Base-by-base conservation (phyloP, 768 basidiomycete genomes). In the Lentinula detonsa region DNA sequence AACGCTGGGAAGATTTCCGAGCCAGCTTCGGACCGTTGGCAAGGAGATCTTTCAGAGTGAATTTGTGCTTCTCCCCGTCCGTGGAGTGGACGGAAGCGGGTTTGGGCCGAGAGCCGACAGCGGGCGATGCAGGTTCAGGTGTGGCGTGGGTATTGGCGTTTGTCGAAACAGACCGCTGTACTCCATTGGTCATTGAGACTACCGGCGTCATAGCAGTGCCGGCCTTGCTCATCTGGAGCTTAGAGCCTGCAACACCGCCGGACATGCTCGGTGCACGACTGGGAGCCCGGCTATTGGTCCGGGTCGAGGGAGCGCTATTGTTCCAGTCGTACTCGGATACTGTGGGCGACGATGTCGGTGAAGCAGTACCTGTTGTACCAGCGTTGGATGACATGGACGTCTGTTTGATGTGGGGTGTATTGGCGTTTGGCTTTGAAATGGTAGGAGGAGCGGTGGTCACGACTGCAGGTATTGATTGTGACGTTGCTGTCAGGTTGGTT, bases 1-100 rank as follows among this genome's bases (percentile, higher is more conserved):
- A 91, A 61, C 88, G 81, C 67, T 87, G 86, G 0, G 91, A 91
- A 0, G 82, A 77, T 66, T 80, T 87, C 64, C 95, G 77, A 34
- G 77, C 75, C 33, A 96, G 78, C 75, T 93, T 96, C 28, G 93
- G 90, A 0, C 84, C 86, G 50, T 76, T 78, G 23, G 78, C 78
- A 62, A 95, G 81, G 31, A 97, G 81, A 70, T 95, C 81, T 60
- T 90, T 95, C 67, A 97, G 82, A 45, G 81, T 90, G 75, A 95
- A 95, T 73, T 85, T 90, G 70, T 90, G 87, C 50, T 77, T 77
- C 40, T 82, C 78, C 5, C 76, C 77, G 46, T 85, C 83, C 59
- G 86, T 84, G 15, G 82, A 76, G 72, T 81, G 72, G 65, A 86
- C 61, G 69, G 82, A 73, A 60, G 76, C 61, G 58, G 79, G 68